Evolutionary conservation across 2,329 filamentous ascomycete genomes (phyloP), one percentile per base, ranked within the genome.

Genomic region (Cryphonectria japonica): DNA sequence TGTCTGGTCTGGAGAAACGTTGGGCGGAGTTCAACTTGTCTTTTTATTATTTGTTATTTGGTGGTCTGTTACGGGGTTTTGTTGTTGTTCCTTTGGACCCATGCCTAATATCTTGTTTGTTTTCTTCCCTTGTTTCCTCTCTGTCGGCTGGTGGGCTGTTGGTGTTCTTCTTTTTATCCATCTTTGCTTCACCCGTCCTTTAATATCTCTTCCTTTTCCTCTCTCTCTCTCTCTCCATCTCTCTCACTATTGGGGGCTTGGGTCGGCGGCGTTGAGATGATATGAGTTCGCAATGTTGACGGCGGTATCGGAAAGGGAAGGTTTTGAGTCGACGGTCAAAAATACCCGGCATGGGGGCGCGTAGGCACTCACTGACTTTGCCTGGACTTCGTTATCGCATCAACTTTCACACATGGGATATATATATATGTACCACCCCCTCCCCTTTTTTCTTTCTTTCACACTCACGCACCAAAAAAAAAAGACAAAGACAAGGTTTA

Each of bases 11-110:
- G 67, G 70, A 62, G 54, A 43, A 62, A 62, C 63, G 63, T 72
- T 72, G 67, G 67, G 63, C 67, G 70, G 70, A 72, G 70, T 72
- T 65, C 66, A 69, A 60, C 69, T 72, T 70, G 50, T 71, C 32
- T 32, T 68, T 22, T 71, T 71, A 37, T 71, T 66, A 46, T 64
- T 39, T 61, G 69, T 64, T 63, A 41, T 69, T 29, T 32, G 67
- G 65, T 67, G 70, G 70, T 60, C 50, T 65, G 54, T 65, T 26
- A n/a, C 61, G 59, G 19, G 59, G 34, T 19, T 39, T 22, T 61
- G n/a, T 4, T n/a, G n/a, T 34, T 37, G 19, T 41, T 37, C 34
- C 8, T n/a, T n/a, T 9, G 59, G 32, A 39, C 32, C 59, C 22
- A 39, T 39, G 39, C 66, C 62, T 71, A 71, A 71, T 69, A 71